Percentiles rank a stretch among this genome's conserved stretches.
These are phyloP conservation scores for Metschnikowia amazonensis DNA, from an alignment of 805 yeast species.

Conservation along the genomic window DNA sequence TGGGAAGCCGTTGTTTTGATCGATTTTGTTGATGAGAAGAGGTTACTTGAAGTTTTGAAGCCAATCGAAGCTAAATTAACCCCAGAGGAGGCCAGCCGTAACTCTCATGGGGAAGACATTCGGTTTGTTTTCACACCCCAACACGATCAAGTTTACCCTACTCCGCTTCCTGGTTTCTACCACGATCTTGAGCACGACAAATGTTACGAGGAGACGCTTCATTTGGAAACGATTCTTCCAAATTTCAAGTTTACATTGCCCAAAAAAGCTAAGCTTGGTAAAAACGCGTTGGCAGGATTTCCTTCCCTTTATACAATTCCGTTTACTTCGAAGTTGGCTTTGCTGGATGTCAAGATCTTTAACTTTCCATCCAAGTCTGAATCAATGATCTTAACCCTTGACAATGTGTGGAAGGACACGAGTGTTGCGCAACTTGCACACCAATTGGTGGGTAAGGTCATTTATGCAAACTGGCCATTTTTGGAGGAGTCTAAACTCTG, in stretches of 20 bases:
- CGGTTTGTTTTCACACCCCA: conserved; percentile 75
- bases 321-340: conserved; percentile 49
- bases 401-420: conserved; percentile 51
- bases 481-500: conserved; percentile 74
- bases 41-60: conserved; percentile 67
- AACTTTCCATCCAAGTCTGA: conserved; percentile 81
- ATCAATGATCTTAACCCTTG: conserved; percentile 66
- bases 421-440: conserved; percentile 63
- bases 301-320: conserved; percentile 77
- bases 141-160: conserved; percentile 57
- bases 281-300: conserved; percentile 80
- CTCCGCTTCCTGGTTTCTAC: conserved; percentile 76
- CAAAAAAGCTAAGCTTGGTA: conserved; percentile 65
- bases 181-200: conserved; percentile 75
- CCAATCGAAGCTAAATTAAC: conserved; percentile 60
- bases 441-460: conserved; percentile 55
- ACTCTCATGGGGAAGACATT: conserved; percentile 68
- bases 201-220: conserved; percentile 61
- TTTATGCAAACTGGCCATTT: conserved; percentile 88
- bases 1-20: conserved; percentile 98
- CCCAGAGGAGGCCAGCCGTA: conserved; percentile 70
- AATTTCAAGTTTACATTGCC: conserved; percentile 53
- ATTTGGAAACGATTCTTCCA: conserved; percentile 47
- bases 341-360: conserved; percentile 70
- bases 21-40: conserved; percentile 82